Evolutionary conservation across 805 yeast genomes (phyloP), one percentile per base, ranked within the genome.

Genomic region (Yamadazyma laniorum): DNA sequence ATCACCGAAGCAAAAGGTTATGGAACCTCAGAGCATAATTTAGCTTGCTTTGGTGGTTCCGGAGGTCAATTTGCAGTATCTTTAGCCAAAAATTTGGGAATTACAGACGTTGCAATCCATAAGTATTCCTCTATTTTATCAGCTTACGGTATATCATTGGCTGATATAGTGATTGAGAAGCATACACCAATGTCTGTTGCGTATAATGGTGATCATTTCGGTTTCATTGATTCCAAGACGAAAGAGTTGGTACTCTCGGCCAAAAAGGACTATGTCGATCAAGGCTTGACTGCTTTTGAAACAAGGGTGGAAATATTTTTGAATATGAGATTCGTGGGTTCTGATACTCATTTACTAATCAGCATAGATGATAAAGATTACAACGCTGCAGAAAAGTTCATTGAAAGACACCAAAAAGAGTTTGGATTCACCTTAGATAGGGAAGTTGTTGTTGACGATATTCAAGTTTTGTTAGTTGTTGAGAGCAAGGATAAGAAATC

Each of bases 281-380:
- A 88, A 58, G 85, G 86, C 0, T 53, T 63, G 45, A 40, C 49
- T 0, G 58, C 58, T 4, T 57, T 61, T 3, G 62, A 69, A 17
- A 71, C 86, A 17, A 56, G 51, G 18, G 67, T 72, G 38, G 95
- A 88, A 52, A 74, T 75, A 30, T 85, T 74, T 49, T 63, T 89
- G 45, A 89, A 89, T 55, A 65, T 89, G 70, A 73, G 95, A 52
- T 90, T 85, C 55, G 78, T 78, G 45, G 96, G 96, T 6, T 83
- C 95, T n/a, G 96, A 90, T 53, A 84, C 96, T 2, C 81, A 84
- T 28, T 63, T 90, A 45, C 83, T 89, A 85, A 77, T 85, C n/a
- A 60, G 60, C 15, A 59, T 61, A 32, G 29, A 8, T 4, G 58
- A 52, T 15, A 55, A 52, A 6, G 48, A 49, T 18, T 48, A 57